A percentile compares a stretch with the other conserved stretches of the same genome.
Evolutionary conservation across 2,329 filamentous ascomycete genomes (phyloP).

Genomic region (Leptosphaerulina australis): DNA sequence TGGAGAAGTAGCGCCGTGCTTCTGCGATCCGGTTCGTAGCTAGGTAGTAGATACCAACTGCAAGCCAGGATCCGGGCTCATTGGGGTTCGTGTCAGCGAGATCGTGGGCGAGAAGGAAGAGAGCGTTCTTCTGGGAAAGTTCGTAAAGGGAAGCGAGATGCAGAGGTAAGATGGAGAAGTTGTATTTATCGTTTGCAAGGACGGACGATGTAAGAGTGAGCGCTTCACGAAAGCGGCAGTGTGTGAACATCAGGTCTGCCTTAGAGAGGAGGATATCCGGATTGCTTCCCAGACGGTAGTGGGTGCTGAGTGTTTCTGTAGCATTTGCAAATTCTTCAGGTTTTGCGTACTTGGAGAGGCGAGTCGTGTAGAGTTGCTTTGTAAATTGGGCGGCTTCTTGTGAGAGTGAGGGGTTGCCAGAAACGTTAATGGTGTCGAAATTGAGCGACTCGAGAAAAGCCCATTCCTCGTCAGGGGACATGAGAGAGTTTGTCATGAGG

Average conservation of each 20-base stretch:
- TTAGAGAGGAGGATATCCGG: slow-evolving; percentile 88
- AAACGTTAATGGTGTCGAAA: slow-evolving; percentile 79
- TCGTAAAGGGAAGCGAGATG: slow-evolving; percentile 92
- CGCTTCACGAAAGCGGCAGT: slow-evolving; percentile 90
- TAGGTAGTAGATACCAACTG: slow-evolving; percentile 94
- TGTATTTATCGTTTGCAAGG: slow-evolving; percentile 82
- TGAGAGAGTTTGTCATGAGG: slow-evolving; percentile 93
- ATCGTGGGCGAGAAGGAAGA: slow-evolving; percentile 92
- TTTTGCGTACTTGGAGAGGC: slow-evolving; percentile 92
- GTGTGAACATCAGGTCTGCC: slow-evolving; percentile 90
- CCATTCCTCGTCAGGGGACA: slow-evolving; percentile 89
- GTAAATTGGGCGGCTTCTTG: slow-evolving; percentile 94
- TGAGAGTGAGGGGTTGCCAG: slow-evolving; percentile 68
- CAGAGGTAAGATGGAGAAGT: slow-evolving; percentile 85
- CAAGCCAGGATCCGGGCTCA: slow-evolving; percentile 90
- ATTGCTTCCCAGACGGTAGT: slow-evolving; percentile 86
- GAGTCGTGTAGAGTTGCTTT: slow-evolving; percentile 93
- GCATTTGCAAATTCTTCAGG: slow-evolving; percentile 81
- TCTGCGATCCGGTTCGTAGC: slow-evolving; percentile 88
- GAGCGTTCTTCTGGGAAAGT: slow-evolving; percentile 80
- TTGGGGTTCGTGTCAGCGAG: slow-evolving; percentile 89
- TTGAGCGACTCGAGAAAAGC: slow-evolving; percentile 85
- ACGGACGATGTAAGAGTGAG: slow-evolving; percentile 83
- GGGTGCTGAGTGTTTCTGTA: slow-evolving; percentile 87
- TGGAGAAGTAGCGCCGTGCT: slow-evolving; percentile 93